Percentiles rank a stretch among this genome's conserved stretches.
Conservation (phyloP, 2,329 filamentous ascomycete genomes). For the Chaetomium sp. region DNA sequence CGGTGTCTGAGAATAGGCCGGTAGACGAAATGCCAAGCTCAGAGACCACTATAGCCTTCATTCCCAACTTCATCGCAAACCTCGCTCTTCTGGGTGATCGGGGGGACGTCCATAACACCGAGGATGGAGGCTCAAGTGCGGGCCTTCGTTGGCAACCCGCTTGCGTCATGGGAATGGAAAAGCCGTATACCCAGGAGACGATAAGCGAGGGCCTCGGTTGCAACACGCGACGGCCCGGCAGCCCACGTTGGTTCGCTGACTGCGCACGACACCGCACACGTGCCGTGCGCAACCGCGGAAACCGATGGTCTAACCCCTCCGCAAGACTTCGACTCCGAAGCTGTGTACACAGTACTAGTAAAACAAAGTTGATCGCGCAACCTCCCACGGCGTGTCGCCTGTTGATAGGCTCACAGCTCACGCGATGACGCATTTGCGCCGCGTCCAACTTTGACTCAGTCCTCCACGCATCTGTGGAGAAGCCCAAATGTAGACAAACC, state of each 20-base stretch:
- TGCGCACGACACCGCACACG: background rate
- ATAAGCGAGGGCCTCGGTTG: too few species aligned
- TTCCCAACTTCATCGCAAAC: background rate
- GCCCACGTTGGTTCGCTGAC: too few species aligned
- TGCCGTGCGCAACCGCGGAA: background rate
- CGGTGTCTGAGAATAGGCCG: background rate
- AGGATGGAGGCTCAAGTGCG: background rate
- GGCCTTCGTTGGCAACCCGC: too few species aligned
- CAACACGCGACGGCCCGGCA: too few species aligned
- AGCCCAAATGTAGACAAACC: background rate
- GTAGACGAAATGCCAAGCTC: background rate
- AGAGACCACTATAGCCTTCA: too few species aligned
- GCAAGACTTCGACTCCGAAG: background rate
- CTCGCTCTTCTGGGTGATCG: background rate
- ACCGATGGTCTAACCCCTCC: background rate
- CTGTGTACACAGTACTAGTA: too few species aligned
- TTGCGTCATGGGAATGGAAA: too few species aligned
- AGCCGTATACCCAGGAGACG: background rate
- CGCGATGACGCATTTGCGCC: background rate
- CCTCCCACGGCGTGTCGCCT: conserved; percentile 15
- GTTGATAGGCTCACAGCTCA: conserved; percentile 24
- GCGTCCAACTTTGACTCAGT: background rate
- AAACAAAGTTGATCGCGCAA: background rate
- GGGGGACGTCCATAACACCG: background rate
- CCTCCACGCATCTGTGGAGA: conserved; percentile 8